Base-by-base conservation (phyloP, 768 basidiomycete species). In the Leccinum boreale region DNA sequence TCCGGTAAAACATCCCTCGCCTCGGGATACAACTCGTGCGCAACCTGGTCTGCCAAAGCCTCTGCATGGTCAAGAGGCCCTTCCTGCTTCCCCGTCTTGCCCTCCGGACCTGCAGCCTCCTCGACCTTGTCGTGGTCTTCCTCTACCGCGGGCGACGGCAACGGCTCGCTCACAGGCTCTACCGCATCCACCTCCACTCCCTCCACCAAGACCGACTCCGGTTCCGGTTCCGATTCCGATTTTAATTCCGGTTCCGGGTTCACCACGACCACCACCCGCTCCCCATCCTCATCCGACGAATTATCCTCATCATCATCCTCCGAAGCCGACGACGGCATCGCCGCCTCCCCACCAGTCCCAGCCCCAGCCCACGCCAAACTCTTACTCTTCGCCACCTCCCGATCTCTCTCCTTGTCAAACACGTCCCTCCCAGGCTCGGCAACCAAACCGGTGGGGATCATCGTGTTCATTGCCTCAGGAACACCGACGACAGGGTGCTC, bases 361-460 rank as follows among this genome's bases (percentile, higher is more conserved):
- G 35, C 35, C 35, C 15, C 62, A 15, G 52, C 58, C 19, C 23
- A 29, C 21, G 57, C 59, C 14, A 60, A 48, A 0, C 85, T 87
- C 73, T 81, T 82, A 0, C 85, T 87, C 73, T 80, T 82, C 44
- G 76, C 66, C 49, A 76, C 67, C 6, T 83, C 79, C 49, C 76
- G 76, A 17, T 70, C 74, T 1, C 9, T 36, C 36, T 74, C 76
- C 29, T 77, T 79, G 0, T 78, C 87, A 65, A 93, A 93, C 57
- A 92, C 78, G 67, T 93, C 85, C 15, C 74, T 78, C 0, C 92
- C 91, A 1, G 92, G 91, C 63, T 90, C 90, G 0, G 87, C 78
- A 51, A 82, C 74, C 55, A 82, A 80, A 11, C 80, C 82, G 21
- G 77, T 72, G 12, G 78, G 75, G 3, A 78, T 60, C 0, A 75